A percentile compares a stretch with the other conserved stretches of the same genome.
Conservation (phyloP, 2,329 filamentous ascomycete genomes). For the Sarocladium kiliense region DNA sequence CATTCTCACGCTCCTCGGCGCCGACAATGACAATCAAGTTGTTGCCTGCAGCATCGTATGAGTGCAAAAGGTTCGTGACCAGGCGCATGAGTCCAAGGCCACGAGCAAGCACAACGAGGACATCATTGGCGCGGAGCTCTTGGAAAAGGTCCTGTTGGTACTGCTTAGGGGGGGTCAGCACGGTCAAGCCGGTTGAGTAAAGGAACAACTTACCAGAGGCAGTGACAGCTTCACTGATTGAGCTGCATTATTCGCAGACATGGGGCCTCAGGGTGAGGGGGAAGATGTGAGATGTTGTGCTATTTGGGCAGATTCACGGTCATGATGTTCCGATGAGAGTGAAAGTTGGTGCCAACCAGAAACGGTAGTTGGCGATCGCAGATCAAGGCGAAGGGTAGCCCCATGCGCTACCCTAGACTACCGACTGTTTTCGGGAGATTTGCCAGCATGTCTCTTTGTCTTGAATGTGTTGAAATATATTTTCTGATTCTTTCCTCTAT, state of each 20-base stretch:
- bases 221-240: constrained; percentile 78
- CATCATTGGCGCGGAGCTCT: constrained; percentile 84
- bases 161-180: constrained; percentile 43
- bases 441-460: too few relatives aligned
- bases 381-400: too few relatives aligned
- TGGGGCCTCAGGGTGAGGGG: constrained; percentile 25
- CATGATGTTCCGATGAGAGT: background rate
- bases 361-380: background rate
- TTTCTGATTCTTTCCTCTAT: too few relatives aligned
- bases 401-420: too few relatives aligned
- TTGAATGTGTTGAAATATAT: too few relatives aligned
- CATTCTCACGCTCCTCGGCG: constrained; percentile 84
- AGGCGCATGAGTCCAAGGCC: constrained; percentile 89
- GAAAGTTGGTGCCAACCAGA: background rate
- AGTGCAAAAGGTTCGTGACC: constrained; percentile 92
- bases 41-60: constrained; percentile 92
- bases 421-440: too few relatives aligned
- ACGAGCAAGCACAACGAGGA: constrained; percentile 84
- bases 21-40: constrained; percentile 87
- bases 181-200: background rate
- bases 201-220: constrained; percentile 37
- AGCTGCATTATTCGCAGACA: constrained; percentile 49
- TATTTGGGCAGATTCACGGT: background rate
- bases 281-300: background rate
- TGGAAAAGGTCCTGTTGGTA: constrained; percentile 96